These are phyloP conservation scores for Chrysoporthe deuterocubensis DNA, from an alignment of 2,329 filamentous ascomycete species.

Conservation along the genomic window DNA sequence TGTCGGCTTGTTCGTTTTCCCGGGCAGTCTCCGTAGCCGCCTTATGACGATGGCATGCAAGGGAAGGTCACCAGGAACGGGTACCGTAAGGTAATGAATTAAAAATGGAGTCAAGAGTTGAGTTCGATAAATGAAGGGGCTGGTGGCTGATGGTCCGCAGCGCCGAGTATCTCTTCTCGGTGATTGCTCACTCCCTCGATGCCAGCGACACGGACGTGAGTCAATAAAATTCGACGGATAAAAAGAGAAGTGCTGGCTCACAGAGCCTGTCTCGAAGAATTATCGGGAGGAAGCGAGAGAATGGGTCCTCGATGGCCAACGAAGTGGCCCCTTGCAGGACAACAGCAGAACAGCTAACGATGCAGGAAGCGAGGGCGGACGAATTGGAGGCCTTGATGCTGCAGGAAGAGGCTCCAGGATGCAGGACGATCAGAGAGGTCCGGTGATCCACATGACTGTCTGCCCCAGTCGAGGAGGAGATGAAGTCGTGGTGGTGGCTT, in stretches of 20 bases:
- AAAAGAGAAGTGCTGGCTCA: slow-evolving; percentile 19
- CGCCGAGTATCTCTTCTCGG: neutral
- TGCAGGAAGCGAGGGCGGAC: slow-evolving; percentile 17
- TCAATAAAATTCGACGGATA: slow-evolving; percentile 1
- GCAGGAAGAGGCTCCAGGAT: slow-evolving; percentile 6
- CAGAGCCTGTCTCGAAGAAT: slow-evolving; percentile 20
- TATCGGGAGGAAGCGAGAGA: slow-evolving; percentile 2
- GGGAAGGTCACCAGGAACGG: neutral
- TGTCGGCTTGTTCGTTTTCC: slow-evolving; percentile 8
- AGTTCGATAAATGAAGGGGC: slow-evolving; percentile 21
- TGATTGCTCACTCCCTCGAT: neutral
- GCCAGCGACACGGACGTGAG: neutral
- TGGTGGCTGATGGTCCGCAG: slow-evolving; percentile 17
- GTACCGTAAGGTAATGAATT: neutral
- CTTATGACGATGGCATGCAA: slow-evolving; percentile 8
- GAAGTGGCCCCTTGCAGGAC: neutral
- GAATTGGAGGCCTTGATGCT: slow-evolving; percentile 14
- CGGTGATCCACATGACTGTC: slow-evolving; percentile 23
- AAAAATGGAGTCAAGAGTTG: slow-evolving; percentile 13
- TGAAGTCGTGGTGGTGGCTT: neutral
- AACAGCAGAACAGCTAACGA: slow-evolving; percentile 6
- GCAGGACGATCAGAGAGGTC: slow-evolving; percentile 11
- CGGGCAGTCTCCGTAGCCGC: neutral
- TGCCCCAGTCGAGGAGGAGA: slow-evolving; percentile 12
- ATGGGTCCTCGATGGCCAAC: slow-evolving; percentile 15